Evolutionary conservation across 306 rosid species (phyloP), one percentile per base, ranked within the genome.

Genomic region (Canavalia ensiformis): DNA sequence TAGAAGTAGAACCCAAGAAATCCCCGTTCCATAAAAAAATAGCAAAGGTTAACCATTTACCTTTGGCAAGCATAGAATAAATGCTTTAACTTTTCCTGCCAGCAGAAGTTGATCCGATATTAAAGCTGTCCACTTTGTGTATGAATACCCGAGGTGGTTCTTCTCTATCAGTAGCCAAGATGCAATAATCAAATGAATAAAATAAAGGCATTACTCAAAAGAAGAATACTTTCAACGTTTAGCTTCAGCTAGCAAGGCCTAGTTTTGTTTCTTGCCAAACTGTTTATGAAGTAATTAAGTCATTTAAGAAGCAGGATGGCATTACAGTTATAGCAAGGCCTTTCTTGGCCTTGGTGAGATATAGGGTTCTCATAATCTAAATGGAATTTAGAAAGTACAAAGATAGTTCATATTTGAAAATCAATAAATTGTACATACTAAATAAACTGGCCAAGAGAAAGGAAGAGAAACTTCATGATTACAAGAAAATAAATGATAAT

Each of bases 91-190:
- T 84, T 47, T 78, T 50, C 73, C 81, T 50, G 11, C 85, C 46
- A 49, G 86, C 79, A 74, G 90, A 82, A 68, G 13, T 47, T 57
- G 94, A 80, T 85, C 63, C 75, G 5, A 51, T 7, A 55, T 63
- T 63, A 79, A 77, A 65, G 74, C 71, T 34, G 57, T 84, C 88
- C 68, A 86, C 35, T 33, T 78, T 84, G 71, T 91, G 92, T 62
- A 93, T 71, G 87, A 91, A 91, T 70, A 95, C 66, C 76, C 74
- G 90, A 74, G 97, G 96, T 65, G 78, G 88, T 82, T 85, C 89
- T 76, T 86, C 97, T 78, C 99, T 93, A 82, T 78, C 63, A 62
- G 44, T 56, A 62, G 65, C 76, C 80, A 65, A 77, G 70, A 63
- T 11, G 78, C 45, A 55, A 60, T 72, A 49, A 73, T 46, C 70